A percentile compares a stretch with the other conserved stretches of the same genome.
phyloP scores from a whole-genome alignment of 495 filamentous ascomycete species.

The Tuber microsphaerosporum region DNA sequence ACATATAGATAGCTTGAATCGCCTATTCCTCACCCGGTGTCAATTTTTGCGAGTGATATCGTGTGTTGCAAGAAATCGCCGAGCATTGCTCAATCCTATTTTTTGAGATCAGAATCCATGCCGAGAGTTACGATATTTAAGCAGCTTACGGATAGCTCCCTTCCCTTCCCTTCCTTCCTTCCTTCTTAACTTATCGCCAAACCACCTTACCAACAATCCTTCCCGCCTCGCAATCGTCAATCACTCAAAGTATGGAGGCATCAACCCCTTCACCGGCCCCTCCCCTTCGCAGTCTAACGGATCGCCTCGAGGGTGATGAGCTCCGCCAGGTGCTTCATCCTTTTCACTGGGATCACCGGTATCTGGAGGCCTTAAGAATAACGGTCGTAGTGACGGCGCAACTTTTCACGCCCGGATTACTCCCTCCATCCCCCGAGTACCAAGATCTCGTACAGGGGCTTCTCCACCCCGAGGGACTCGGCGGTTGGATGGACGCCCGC shows the following conservation, averaged over 20 bases:
- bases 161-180: background rate
- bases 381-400: background rate
- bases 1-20: background rate
- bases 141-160: background rate
- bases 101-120: background rate
- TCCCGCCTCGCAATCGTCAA: background rate
- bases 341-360: background rate
- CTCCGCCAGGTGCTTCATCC: background rate
- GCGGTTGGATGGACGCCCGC: background rate
- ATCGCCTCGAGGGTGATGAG: background rate
- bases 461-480: background rate
- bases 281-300: background rate
- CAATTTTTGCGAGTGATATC: background rate
- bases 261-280: background rate
- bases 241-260: background rate
- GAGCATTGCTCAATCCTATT: background rate
- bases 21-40: background rate
- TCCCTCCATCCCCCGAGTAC: too few relatives aligned
- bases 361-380: background rate
- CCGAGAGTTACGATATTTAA: background rate
- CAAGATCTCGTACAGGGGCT: background rate
- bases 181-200: background rate
- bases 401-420: background rate
- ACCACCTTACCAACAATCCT: background rate
- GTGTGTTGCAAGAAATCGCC: background rate